phyloP scores from a whole-genome alignment of 2,329 filamentous ascomycete genomes.

The Trichoderma atroviride region DNA sequence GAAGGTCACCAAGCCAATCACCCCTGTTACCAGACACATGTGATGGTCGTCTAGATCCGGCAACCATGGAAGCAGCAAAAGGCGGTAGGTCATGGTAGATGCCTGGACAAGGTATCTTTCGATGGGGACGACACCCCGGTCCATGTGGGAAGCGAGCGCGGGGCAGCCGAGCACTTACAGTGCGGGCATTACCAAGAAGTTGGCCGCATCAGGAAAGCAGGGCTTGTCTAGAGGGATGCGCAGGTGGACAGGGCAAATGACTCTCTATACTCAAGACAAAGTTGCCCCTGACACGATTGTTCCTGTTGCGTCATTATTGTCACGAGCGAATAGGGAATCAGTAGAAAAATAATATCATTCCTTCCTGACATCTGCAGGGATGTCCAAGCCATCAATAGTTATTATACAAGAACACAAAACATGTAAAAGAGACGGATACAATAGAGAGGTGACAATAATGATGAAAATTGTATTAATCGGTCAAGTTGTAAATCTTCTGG shows the following conservation, averaged over 20 bases:
- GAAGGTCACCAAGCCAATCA: neutral
- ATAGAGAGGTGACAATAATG: neutral
- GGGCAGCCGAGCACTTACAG: neutral
- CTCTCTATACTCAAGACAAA: neutral
- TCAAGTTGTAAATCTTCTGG: constrained; percentile 67
- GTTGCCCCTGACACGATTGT: neutral
- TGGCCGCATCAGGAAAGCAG: neutral
- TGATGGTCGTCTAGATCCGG: neutral
- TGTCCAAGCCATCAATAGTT: neutral
- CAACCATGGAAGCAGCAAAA: constrained; percentile 2
- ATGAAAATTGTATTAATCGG: constrained; percentile 34
- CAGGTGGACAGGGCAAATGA: neutral
- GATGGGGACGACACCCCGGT: constrained; percentile 11
- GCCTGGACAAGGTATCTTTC: neutral
- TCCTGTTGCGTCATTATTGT: neutral
- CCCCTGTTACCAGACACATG: constrained; percentile 7
- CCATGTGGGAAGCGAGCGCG: neutral
- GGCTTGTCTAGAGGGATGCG: no score
- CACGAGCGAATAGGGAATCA: neutral
- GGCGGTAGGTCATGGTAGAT: neutral
- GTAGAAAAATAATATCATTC: neutral
- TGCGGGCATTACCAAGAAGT: neutral
- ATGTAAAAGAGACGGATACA: neutral
- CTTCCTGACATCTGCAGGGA: neutral
- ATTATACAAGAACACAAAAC: neutral